phyloP scores from a whole-genome alignment of 2,329 filamentous ascomycete species.

The Falciphora oryzae region DNA sequence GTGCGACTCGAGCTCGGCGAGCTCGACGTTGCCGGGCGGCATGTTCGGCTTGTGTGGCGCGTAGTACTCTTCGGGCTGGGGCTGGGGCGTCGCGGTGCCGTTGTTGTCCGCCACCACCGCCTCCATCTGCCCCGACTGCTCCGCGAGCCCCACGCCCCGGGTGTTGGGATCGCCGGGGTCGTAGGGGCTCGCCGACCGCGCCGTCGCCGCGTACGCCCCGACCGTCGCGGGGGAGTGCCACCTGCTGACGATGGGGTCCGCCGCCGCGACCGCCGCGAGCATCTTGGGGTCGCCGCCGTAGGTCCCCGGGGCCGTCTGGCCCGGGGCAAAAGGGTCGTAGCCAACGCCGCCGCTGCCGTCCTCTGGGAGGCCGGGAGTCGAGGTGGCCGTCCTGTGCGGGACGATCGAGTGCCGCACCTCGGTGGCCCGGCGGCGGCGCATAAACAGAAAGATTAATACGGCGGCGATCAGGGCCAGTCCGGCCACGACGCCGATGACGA shows the following conservation, averaged over 20 bases:
- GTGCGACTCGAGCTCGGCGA: conserved; percentile 1
- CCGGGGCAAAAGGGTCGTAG: not conserved
- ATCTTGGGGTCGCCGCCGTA: conserved; percentile 2
- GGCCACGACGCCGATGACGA: conserved; percentile 4
- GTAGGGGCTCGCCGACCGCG: not conserved
- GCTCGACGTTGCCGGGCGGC: not conserved
- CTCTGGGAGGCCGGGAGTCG: not conserved
- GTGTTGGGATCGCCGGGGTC: not conserved
- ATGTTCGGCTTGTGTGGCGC: not conserved
- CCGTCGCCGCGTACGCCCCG: conserved; percentile 1
- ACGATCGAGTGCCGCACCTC: not conserved
- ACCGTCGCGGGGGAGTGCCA: conserved; percentile 7
- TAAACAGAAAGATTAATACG: not conserved
- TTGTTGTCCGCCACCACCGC: conserved; percentile 3
- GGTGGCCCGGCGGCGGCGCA: conserved; percentile 1
- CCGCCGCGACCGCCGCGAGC: not conserved
- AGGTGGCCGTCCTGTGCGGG: conserved; percentile 2
- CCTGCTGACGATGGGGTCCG: not conserved
- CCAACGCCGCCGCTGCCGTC: conserved; percentile 3
- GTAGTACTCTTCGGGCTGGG: conserved; percentile 1
- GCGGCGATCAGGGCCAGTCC: conserved; percentile 2
- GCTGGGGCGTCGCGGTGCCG: no score
- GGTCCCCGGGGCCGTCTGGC: not conserved
- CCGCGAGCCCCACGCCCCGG: not conserved
- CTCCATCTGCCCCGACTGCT: not conserved